Evolutionary conservation across 345 rosid species (phyloP).

Genomic region (Eucalyptus sp.): DNA sequence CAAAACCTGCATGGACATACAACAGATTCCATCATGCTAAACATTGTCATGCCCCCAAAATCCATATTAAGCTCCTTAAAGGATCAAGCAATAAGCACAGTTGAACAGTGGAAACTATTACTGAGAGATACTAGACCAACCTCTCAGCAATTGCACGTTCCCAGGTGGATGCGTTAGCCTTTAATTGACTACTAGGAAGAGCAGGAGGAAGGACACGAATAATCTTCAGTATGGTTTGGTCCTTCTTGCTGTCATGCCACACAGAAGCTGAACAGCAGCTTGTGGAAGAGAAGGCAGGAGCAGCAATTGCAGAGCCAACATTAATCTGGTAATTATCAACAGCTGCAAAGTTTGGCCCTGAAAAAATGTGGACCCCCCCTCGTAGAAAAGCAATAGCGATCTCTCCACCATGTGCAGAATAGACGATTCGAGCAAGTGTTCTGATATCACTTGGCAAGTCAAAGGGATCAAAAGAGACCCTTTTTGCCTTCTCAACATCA

Average conservation of each 20-base stretch:
- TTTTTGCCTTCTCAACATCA: constrained; percentile 45
- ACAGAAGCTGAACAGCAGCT: constrained; percentile 99
- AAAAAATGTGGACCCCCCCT: constrained; percentile 95
- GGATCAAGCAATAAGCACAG: not conserved
- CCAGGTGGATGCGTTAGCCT: constrained; percentile 76
- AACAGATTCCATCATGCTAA: not conserved
- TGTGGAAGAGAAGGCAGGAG: constrained; percentile 98
- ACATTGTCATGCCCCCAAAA: not conserved
- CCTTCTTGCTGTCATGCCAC: constrained; percentile 84
- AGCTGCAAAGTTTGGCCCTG: constrained; percentile 85
- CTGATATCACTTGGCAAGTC: constrained; percentile 97
- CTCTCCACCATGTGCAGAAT: constrained; percentile 99
- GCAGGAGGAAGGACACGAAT: constrained; percentile 98
- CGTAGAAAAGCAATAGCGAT: constrained; percentile 90
- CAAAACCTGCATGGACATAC: constrained; percentile 63
- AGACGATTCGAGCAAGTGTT: constrained; percentile 86
- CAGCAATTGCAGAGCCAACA: constrained; percentile 95
- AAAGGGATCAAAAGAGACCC: constrained; percentile 88
- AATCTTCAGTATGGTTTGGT: constrained; percentile 79
- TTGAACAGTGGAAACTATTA: not conserved
- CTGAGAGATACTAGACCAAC: constrained; percentile 14
- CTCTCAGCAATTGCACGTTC: constrained; percentile 99
- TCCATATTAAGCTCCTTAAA: not conserved
- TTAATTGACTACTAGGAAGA: constrained; percentile 62
- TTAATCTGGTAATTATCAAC: constrained; percentile 94